Percentiles rank a stretch among this genome's conserved stretches.
Conservation (phyloP, 169 alveolate genomes). For the Cardiosporidium cionae region DNA sequence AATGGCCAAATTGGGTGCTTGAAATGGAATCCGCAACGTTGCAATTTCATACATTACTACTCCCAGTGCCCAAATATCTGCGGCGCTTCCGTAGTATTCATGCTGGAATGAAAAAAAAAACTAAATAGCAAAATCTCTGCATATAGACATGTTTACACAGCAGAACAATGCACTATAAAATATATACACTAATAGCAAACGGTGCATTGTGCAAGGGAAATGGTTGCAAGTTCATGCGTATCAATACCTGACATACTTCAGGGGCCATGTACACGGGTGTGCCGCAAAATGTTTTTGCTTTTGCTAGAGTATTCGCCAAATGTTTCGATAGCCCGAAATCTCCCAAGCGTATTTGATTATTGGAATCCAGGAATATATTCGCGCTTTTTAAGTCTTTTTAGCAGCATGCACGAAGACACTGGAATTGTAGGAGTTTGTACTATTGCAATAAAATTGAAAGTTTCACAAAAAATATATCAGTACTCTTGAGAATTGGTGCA, state of each 20-base stretch:
- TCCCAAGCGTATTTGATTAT: constrained; percentile 76
- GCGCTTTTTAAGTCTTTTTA: constrained; percentile 67
- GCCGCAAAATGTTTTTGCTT: constrained; percentile 94
- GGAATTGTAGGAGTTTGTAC: background rate
- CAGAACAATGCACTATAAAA: background rate
- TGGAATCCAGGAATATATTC: constrained; percentile 76
- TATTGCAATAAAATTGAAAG: background rate
- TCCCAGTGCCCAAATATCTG: constrained; percentile 99
- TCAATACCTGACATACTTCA: constrained; percentile 79
- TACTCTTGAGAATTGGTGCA: background rate
- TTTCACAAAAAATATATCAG: background rate
- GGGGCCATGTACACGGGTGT: constrained; percentile 99
- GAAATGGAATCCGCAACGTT: constrained; percentile 29
- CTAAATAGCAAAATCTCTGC: background rate
- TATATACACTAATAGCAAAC: background rate
- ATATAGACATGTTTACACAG: background rate
- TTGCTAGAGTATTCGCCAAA: constrained; percentile 82
- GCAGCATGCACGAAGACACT: background rate
- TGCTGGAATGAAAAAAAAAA: constrained; percentile 52
- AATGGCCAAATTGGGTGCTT: constrained; percentile 18
- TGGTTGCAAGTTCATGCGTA: background rate
- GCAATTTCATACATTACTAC: constrained; percentile 66
- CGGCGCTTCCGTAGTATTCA: constrained; percentile 90
- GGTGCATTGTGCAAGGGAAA: background rate
- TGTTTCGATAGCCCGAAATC: constrained; percentile 90